Percentiles rank a stretch among this genome's conserved stretches.
Evolutionary conservation across 331 rosid species (phyloP).

Genomic region (Rosa hybrid): DNA sequence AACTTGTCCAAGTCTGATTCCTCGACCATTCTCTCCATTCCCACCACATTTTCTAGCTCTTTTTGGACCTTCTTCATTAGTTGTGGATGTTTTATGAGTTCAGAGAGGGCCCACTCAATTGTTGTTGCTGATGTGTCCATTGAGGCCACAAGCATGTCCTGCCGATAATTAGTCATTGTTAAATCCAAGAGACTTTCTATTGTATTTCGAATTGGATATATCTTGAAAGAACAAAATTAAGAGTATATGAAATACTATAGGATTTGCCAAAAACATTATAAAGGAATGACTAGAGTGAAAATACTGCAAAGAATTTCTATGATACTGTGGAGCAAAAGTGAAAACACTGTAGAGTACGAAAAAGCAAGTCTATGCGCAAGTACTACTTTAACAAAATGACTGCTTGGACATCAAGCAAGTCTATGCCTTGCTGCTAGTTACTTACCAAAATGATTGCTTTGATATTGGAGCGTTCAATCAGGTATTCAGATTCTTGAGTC

Average conservation of each 20-base stretch:
- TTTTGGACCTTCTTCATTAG: conserved; percentile 9
- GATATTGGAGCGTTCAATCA: conserved; percentile 11
- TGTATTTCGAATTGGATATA: not conserved
- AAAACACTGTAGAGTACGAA: too few species aligned
- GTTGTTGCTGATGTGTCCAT: not conserved
- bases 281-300: not conserved
- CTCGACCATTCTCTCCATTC: not conserved
- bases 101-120: not conserved
- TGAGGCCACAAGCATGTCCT: conserved; percentile 4
- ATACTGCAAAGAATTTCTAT: not conserved
- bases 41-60: not conserved
- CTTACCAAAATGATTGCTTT: conserved; percentile 26
- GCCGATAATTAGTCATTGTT: not conserved
- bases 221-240: not conserved
- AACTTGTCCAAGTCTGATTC: not conserved
- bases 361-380: not conserved
- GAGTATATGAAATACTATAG: not conserved
- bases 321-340: not conserved
- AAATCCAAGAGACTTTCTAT: not conserved
- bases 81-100: not conserved
- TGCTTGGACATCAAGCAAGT: not conserved
- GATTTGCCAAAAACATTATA: too few species aligned
- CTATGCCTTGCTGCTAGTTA: not conserved
- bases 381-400: too few species aligned
- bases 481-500: conserved; percentile 15